phyloP scores from a whole-genome alignment of 305 asterid species.

The Andrographis paniculata region DNA sequence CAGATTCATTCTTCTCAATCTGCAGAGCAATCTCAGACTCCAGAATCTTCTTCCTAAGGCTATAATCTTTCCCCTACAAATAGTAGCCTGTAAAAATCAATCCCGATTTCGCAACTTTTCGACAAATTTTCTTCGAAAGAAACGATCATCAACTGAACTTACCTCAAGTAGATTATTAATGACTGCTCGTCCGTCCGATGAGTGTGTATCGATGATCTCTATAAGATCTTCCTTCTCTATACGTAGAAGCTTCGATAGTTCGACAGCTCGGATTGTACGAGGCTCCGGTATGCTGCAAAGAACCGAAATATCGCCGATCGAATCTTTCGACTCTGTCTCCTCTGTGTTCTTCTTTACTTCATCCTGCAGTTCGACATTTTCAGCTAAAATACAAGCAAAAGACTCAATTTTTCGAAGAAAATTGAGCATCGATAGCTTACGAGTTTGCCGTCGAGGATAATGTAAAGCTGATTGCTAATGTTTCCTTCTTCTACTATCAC shows the following conservation, averaged over 20 bases:
- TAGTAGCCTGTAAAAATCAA: background rate
- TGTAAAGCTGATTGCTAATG: slow-evolving; percentile 48
- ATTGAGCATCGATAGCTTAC: slow-evolving; percentile 22
- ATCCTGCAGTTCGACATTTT: slow-evolving; percentile 25
- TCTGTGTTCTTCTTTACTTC: slow-evolving; percentile 34
- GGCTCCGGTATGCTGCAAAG: slow-evolving; percentile 50
- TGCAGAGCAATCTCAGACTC: slow-evolving; percentile 39
- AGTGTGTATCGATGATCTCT: slow-evolving; percentile 33
- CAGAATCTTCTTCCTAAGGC: slow-evolving; percentile 30
- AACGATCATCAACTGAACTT: background rate
- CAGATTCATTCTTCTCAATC: slow-evolving; percentile 56
- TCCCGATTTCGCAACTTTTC: background rate
- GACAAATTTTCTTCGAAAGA: background rate
- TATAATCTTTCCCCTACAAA: background rate
- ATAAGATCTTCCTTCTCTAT: slow-evolving; percentile 45
- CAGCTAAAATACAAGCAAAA: background rate
- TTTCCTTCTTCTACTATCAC: slow-evolving; percentile 50
- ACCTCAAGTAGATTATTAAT: slow-evolving; percentile 52
- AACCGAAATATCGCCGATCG: slow-evolving; percentile 49
- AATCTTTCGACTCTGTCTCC: slow-evolving; percentile 27
- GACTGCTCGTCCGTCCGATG: slow-evolving; percentile 44
- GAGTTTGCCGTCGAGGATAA: slow-evolving; percentile 55
- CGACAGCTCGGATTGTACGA: slow-evolving; percentile 36
- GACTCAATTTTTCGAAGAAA: background rate
- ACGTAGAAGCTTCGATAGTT: slow-evolving; percentile 47